These are phyloP conservation scores for Senna tora DNA, from an alignment of 306 rosid species.

Conservation along the genomic window DNA sequence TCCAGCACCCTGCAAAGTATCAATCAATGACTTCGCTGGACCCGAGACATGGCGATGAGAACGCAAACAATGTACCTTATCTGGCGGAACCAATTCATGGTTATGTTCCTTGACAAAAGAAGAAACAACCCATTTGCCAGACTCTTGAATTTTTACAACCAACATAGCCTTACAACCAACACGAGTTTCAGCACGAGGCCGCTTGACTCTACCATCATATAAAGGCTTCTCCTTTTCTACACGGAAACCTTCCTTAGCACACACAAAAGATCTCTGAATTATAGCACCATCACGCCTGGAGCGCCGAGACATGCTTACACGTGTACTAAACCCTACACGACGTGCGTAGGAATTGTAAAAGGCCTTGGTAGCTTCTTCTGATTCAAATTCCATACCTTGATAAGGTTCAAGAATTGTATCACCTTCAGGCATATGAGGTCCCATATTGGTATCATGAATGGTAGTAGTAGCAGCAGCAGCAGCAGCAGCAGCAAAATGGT, in stretches of 20 bases:
- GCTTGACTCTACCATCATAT: constrained; percentile 36
- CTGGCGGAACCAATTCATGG: constrained; percentile 47
- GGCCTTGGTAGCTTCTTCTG: constrained; percentile 49
- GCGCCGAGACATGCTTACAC: constrained; percentile 49
- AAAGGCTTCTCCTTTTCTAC: constrained; percentile 36
- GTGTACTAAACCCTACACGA: constrained; percentile 42
- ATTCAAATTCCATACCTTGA: constrained; percentile 46
- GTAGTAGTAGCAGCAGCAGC: background rate
- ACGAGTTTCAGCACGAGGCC: constrained; percentile 46
- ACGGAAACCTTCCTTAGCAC: constrained; percentile 50
- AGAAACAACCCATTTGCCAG: constrained; percentile 46
- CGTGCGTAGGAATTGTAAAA: constrained; percentile 51
- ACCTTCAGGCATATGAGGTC: constrained; percentile 26
- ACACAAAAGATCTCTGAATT: constrained; percentile 48
- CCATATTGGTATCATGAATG: background rate
- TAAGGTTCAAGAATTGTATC: constrained; percentile 41
- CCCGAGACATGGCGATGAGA: constrained; percentile 48
- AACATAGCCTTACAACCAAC: constrained; percentile 50
- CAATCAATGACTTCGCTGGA: constrained; percentile 41
- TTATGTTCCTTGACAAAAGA: constrained; percentile 43
- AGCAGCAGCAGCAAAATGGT: constrained; percentile 18
- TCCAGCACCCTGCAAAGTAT: constrained; percentile 51
- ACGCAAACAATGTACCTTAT: constrained; percentile 44
- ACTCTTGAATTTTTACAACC: constrained; percentile 45
- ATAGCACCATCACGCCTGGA: constrained; percentile 50